Conservation (phyloP, 306 rosid species). For the Heteromeles arbutifolia region DNA sequence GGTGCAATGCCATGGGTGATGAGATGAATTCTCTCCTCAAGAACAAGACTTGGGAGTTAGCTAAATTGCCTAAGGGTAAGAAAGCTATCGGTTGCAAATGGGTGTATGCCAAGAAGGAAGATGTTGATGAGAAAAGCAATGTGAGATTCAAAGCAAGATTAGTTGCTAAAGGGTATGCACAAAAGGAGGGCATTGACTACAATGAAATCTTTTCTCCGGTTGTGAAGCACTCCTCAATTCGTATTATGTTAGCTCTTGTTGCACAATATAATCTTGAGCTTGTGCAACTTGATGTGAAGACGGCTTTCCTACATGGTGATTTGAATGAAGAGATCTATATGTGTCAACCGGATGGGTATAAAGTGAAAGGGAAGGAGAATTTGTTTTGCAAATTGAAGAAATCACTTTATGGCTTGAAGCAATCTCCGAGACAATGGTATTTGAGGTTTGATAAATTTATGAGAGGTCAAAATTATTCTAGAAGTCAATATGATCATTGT, state of each 20-base stretch:
- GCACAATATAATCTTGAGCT: not conserved
- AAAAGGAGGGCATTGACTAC: too few species aligned
- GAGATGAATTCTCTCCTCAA: not conserved
- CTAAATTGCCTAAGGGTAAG: too few species aligned
- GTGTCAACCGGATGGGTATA: not conserved
- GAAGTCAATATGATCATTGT: not conserved
- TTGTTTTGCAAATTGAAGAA: not conserved
- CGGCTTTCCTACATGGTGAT: too few species aligned
- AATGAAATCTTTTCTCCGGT: too few species aligned
- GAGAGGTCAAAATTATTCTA: not conserved
- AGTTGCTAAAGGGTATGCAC: too few species aligned
- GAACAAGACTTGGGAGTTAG: not conserved
- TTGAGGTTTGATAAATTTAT: not conserved
- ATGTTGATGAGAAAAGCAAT: too few species aligned
- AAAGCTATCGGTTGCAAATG: too few species aligned
- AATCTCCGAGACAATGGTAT: not conserved
- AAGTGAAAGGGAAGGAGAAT: not conserved
- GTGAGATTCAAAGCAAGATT: too few species aligned
- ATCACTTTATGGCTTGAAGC: not conserved
- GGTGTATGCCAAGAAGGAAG: not conserved
- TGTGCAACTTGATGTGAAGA: not conserved
- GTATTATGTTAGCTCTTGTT: not conserved
- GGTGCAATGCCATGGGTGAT: too few species aligned
- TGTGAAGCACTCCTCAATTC: too few species aligned
- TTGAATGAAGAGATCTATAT: not conserved